A percentile compares a stretch with the other conserved stretches of the same genome.
Conservation (phyloP, 2,329 filamentous ascomycete genomes). For the Bretziella fagacearum region DNA sequence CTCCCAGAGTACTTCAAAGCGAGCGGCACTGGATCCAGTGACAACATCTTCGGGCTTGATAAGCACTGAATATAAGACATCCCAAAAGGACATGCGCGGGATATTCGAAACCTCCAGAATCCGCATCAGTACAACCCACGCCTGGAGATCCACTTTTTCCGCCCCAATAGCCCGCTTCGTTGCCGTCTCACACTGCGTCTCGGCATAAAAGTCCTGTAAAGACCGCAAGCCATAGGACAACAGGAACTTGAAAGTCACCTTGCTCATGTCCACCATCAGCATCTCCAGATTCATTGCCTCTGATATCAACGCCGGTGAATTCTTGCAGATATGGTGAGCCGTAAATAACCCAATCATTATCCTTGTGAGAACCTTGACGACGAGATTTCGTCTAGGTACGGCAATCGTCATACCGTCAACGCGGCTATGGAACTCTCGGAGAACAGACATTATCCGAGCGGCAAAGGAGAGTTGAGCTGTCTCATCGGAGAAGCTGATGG, state of each 20-base stretch:
- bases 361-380: conserved; percentile 24
- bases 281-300: conserved; percentile 32
- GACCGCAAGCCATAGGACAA: conserved; percentile 26
- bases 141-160: conserved; percentile 29
- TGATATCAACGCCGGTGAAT: conserved; percentile 19
- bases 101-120: conserved; percentile 33
- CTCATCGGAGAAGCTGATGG: conserved; percentile 25
- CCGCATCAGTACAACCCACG: conserved; percentile 43
- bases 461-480: conserved; percentile 26
- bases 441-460: conserved; percentile 27
- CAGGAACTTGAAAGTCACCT: conserved; percentile 25
- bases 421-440: conserved; percentile 23
- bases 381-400: conserved; percentile 18
- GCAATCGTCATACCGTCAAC: conserved; percentile 18
- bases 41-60: conserved; percentile 22
- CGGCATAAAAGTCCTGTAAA: conserved; percentile 30
- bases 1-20: conserved; percentile 41
- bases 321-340: conserved; percentile 24
- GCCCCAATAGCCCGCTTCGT: conserved; percentile 36
- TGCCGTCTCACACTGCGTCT: conserved; percentile 28
- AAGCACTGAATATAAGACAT: conserved; percentile 32
- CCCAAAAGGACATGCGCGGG: conserved; percentile 42
- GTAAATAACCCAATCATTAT: conserved; percentile 22
- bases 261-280: conserved; percentile 28
- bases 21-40: conserved; percentile 24